Base-by-base conservation (phyloP, 352 stramenopile genomes). In the Peronospora farinosa region DNA sequence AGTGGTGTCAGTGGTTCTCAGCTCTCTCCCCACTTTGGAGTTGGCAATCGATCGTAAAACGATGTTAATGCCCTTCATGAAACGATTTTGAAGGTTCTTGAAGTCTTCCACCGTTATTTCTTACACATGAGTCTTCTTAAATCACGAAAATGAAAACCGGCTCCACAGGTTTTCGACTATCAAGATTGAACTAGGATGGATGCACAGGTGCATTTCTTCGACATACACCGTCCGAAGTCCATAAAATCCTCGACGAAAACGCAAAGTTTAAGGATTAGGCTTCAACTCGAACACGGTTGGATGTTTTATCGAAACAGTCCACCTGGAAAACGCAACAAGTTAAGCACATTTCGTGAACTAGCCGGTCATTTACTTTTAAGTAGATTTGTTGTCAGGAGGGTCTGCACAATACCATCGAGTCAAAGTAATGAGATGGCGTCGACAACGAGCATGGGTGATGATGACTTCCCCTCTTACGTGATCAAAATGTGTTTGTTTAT, bases 251-350 rank as follows among this genome's bases (percentile, higher is more conserved):
- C 23, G 23, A 27, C 23, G 23, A 4, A 27, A 21, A 27, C 23
- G 21, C 4, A n/a, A 23, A 23, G 21, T 23, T 23, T 23, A 4
- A 4, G 5, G 3, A 5, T 7, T 7, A 27, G 23, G 23, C 23
- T 27, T 27, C 23, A 27, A 27, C 5, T 27, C 2, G 23, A 27
- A 7, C 23, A 83, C 65, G 16, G 64, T 80, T 4, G 57, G 59
- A 63, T 54, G 40, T 21, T 38, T 80, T 63, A 40, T 82, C 62
- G 27, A 88, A 88, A 51, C 73, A 90, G 9, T 54, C 74, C 5
- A 38, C 36, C 74, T 87, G 25, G 7, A 51, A 4, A 36, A 12
- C 12, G 3, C 32, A 12, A 40, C 2, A 38, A 11, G 37, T 21
- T 23, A n/a, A 36, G 47, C 33, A n/a, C 43, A 16, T 35, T 47